These are phyloP conservation scores for Plasmopara viticola DNA, from an alignment of 352 stramenopile genomes.

Conservation along the genomic window DNA sequence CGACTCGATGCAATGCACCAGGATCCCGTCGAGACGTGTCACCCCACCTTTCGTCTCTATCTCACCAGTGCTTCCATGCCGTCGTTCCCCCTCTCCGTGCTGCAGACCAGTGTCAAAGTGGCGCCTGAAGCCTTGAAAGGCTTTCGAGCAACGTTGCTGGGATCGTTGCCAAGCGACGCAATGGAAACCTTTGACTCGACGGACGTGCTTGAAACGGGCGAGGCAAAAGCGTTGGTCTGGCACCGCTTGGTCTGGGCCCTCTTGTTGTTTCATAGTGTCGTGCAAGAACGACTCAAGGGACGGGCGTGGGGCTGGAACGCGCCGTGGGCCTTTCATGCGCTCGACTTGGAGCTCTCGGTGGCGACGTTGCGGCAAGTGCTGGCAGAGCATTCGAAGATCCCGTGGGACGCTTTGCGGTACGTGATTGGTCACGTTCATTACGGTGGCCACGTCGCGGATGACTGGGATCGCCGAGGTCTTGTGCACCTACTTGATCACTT, in stretches of 20 bases:
- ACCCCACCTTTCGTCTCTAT: constrained; percentile 85
- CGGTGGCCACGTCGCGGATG: constrained; percentile 92
- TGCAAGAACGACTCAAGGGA: constrained; percentile 93
- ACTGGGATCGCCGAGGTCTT: constrained; percentile 91
- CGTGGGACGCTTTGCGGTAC: constrained; percentile 92
- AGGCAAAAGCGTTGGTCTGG: constrained; percentile 67
- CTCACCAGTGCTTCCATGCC: constrained; percentile 88
- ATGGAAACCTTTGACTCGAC: constrained; percentile 48
- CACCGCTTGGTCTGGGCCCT: constrained; percentile 87
- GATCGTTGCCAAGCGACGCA: constrained; percentile 80
- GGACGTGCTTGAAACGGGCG: constrained; percentile 54
- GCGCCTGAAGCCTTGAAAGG: constrained; percentile 91
- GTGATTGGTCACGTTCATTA: constrained; percentile 96
- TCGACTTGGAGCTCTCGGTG: constrained; percentile 91
- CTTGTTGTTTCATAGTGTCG: constrained; percentile 92
- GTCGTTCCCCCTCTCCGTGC: constrained; percentile 90
- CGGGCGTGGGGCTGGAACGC: constrained; percentile 94
- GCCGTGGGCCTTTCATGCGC: constrained; percentile 95
- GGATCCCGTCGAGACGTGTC: constrained; percentile 43
- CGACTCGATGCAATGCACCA: constrained; percentile 85
- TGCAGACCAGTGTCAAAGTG: constrained; percentile 92
- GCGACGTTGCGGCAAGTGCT: constrained; percentile 88
- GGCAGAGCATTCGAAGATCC: constrained; percentile 84
- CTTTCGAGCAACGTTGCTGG: constrained; percentile 83
- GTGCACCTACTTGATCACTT: constrained; percentile 92